phyloP scores from a whole-genome alignment of 2,329 filamentous ascomycete genomes.

The Penicillium sp. region DNA sequence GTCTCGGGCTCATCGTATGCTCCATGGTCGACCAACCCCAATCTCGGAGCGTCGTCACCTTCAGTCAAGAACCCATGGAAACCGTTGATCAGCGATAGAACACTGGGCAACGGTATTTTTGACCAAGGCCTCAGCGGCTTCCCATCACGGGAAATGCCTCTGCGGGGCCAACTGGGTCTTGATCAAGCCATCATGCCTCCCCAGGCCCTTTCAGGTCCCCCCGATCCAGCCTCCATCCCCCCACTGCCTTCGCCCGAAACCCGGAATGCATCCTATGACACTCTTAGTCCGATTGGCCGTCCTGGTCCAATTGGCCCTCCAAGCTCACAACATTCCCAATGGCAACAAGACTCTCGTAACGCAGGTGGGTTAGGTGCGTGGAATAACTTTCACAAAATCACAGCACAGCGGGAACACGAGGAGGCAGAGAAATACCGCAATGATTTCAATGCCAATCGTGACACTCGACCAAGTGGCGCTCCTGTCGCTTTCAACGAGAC shows the following conservation, averaged over 20 bases:
- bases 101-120: slow-evolving; percentile 61
- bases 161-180: slow-evolving; percentile 39
- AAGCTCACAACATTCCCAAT: slow-evolving; percentile 30
- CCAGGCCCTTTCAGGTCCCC: slow-evolving; percentile 30
- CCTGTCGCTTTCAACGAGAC: slow-evolving; percentile 42
- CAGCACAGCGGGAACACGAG: slow-evolving; percentile 39
- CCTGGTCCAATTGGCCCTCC: slow-evolving; percentile 47
- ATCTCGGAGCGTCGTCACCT: slow-evolving; percentile 31
- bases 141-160: slow-evolving; percentile 41
- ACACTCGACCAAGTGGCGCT: slow-evolving; percentile 30
- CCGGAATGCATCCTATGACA: slow-evolving; percentile 35
- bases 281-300: slow-evolving; percentile 38
- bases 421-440: slow-evolving; percentile 39
- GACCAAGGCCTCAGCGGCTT: slow-evolving; percentile 50
- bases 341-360: slow-evolving; percentile 30
- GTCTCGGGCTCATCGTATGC: slow-evolving; percentile 32
- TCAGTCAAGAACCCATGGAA: slow-evolving; percentile 55
- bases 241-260: slow-evolving; percentile 39
- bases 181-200: slow-evolving; percentile 37
- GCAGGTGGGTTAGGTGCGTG: slow-evolving; percentile 36
- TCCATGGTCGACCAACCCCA: slow-evolving; percentile 35
- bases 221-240: slow-evolving; percentile 33
- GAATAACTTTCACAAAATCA: slow-evolving; percentile 42
- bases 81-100: slow-evolving; percentile 50
- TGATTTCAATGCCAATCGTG: slow-evolving; percentile 37